Percentiles rank a stretch among this genome's conserved stretches.
Conservation (phyloP, 164 flowering plant species). For the Umbilicus rupestris region DNA sequence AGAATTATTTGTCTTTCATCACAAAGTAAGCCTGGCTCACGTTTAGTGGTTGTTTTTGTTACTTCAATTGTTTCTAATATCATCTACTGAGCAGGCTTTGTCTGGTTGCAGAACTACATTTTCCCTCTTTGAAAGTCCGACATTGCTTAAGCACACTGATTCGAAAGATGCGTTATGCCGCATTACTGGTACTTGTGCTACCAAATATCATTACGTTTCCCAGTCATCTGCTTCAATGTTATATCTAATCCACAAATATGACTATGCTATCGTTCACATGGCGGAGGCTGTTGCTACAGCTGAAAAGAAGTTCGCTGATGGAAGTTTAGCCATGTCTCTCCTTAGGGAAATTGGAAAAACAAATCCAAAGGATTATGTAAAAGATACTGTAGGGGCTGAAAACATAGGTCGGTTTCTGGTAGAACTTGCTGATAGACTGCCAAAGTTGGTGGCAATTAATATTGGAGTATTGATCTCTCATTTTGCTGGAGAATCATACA, state of each 20-base stretch:
- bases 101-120: constrained; percentile 42
- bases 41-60: background rate
- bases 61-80: background rate
- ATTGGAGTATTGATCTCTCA: constrained; percentile 80
- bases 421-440: constrained; percentile 80
- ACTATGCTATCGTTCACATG: constrained; percentile 53
- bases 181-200: constrained; percentile 77
- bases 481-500: constrained; percentile 97
- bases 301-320: constrained; percentile 77
- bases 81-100: background rate
- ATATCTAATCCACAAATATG: constrained; percentile 79
- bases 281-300: constrained; percentile 79
- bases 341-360: constrained; percentile 87
- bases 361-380: constrained; percentile 71
- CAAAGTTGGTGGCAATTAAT: constrained; percentile 72
- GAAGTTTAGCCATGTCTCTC: constrained; percentile 58
- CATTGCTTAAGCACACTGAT: constrained; percentile 53
- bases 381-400: constrained; percentile 88
- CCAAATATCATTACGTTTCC: constrained; percentile 64
- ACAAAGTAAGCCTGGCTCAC: constrained; percentile 45
- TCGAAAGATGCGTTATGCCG: constrained; percentile 77
- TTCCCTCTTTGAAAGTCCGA: constrained; percentile 68
- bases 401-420: constrained; percentile 86
- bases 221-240: constrained; percentile 87
- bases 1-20: constrained; percentile 70